phyloP scores from a whole-genome alignment of 2,329 filamentous ascomycete genomes.

The Xylariaceae sp. region DNA sequence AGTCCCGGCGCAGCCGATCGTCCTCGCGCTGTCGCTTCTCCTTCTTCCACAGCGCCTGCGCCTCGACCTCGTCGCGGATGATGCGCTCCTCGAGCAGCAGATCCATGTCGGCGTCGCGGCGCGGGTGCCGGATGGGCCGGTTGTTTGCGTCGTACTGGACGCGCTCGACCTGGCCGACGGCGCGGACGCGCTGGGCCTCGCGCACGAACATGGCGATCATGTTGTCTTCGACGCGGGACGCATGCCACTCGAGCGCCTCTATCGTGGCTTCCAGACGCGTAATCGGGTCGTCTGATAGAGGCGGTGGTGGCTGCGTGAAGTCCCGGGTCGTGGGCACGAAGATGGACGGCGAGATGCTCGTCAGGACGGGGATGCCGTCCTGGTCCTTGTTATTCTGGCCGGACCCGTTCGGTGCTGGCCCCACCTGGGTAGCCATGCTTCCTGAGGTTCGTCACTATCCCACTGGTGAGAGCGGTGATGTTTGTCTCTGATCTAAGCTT shows the following conservation, averaged over 20 bases:
- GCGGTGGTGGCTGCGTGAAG: slow-evolving; percentile 27
- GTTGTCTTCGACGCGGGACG: slow-evolving; percentile 24
- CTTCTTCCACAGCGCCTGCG: background rate
- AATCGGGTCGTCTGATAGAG: slow-evolving; percentile 18
- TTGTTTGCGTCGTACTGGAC: slow-evolving; percentile 5
- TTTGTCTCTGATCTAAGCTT: background rate
- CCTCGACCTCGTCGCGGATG: slow-evolving; percentile 3
- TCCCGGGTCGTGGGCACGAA: slow-evolving; percentile 28
- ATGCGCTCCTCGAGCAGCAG: slow-evolving; percentile 14
- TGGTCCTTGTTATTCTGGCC: background rate
- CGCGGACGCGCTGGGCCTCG: slow-evolving; percentile 18
- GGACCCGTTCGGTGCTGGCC: background rate
- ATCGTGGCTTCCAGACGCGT: slow-evolving; percentile 14
- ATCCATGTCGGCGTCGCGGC: background rate
- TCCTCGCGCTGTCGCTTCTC: background rate
- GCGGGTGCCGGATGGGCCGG: slow-evolving; percentile 5
- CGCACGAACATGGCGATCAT: slow-evolving; percentile 21
- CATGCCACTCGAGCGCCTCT: slow-evolving; percentile 26
- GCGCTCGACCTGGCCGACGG: slow-evolving; percentile 1
- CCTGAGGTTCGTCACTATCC: background rate
- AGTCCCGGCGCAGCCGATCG: background rate
- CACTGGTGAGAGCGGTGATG: background rate
- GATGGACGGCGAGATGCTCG: slow-evolving; percentile 23
- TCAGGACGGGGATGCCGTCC: slow-evolving; percentile 22
- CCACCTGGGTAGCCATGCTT: slow-evolving; percentile 8